Percentiles rank a stretch among this genome's conserved stretches.
These are phyloP conservation scores for Tetrahymena borealis DNA, from an alignment of 73 alveolate species.

Conservation along the genomic window DNA sequence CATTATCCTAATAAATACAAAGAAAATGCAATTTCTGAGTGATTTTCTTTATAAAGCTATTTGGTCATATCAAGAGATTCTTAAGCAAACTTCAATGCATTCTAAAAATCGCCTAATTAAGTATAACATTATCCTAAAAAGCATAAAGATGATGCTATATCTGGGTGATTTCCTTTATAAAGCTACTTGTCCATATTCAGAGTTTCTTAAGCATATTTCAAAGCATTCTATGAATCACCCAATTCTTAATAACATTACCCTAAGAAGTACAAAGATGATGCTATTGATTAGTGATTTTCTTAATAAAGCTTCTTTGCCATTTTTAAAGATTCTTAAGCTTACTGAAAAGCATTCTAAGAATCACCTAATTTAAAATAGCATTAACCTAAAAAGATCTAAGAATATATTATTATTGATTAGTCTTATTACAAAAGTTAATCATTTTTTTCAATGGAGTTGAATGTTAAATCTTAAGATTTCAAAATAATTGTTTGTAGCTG, in stretches of 20 bases:
- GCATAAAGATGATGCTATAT: no score
- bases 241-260: not conserved
- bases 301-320: not conserved
- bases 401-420: not conserved
- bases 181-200: not conserved
- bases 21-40: no score
- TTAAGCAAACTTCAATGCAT: not conserved
- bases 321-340: not conserved
- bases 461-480: no score
- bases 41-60: no score
- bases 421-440: no score
- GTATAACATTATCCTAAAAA: not conserved
- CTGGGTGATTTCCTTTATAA: not conserved
- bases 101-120: not conserved
- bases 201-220: not conserved
- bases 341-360: not conserved
- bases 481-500: not conserved
- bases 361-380: not conserved
- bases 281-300: not conserved
- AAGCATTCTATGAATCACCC: not conserved
- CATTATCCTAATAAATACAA: no score
- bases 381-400: not conserved
- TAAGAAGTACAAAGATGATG: not conserved
- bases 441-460: no score
- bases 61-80: not conserved